Conservation (phyloP, 192 early-diverging fungal genomes). For the Backusella macrospora region DNA sequence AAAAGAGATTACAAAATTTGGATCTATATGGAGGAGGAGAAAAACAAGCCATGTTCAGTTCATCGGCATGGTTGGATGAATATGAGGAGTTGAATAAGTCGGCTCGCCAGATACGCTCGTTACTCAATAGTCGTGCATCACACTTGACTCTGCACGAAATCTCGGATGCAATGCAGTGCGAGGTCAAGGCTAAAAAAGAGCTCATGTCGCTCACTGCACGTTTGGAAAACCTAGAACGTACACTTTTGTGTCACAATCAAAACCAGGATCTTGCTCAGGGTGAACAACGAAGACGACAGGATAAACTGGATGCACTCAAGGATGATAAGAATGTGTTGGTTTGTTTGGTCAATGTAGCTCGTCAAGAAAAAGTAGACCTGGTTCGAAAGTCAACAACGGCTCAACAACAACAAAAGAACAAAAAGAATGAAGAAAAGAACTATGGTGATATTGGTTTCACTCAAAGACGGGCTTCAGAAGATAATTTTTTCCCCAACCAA, state of each 20-base stretch:
- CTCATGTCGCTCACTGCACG: constrained; percentile 52
- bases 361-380: constrained; percentile 47
- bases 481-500: background rate
- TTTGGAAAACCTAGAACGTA: constrained; percentile 53
- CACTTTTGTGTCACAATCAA: constrained; percentile 32
- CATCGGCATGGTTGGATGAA: constrained; percentile 82
- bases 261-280: constrained; percentile 62
- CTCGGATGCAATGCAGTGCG: constrained; percentile 72
- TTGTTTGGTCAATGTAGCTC: constrained; percentile 53
- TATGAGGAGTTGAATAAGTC: constrained; percentile 61
- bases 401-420: background rate
- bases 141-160: constrained; percentile 73
- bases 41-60: constrained; percentile 49
- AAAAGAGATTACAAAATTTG: no score
- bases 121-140: constrained; percentile 71
- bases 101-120: constrained; percentile 69
- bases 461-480: background rate
- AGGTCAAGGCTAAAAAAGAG: constrained; percentile 73
- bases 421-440: background rate
- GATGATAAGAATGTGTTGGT: constrained; percentile 68
- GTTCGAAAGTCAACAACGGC: constrained; percentile 18
- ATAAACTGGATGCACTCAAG: constrained; percentile 71
- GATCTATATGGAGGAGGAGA: constrained; percentile 37
- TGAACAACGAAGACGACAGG: constrained; percentile 75
- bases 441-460: constrained; percentile 19